A percentile compares a stretch with the other conserved stretches of the same genome.
phyloP scores from a whole-genome alignment of 1,139 yeast genomes.

The Kurtzmaniella quercitrusa region DNA sequence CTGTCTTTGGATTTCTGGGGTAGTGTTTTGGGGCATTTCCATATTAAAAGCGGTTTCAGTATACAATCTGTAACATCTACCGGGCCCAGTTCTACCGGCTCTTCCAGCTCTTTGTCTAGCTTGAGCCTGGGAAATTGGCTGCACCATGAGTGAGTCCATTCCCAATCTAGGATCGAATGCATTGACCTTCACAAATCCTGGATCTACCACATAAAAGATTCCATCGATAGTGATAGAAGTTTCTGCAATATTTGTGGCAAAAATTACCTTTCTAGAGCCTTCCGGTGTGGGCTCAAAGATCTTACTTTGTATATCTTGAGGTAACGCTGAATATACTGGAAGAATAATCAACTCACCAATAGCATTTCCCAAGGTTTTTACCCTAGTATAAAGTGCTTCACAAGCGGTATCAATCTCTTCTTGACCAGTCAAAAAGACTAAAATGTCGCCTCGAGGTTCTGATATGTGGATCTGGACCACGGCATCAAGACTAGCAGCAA shows the following conservation, averaged over 20 bases:
- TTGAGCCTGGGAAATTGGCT: constrained; percentile 79
- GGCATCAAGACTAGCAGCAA: constrained; percentile 76
- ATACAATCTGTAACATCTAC: constrained; percentile 71
- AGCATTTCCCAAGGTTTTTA: constrained; percentile 60
- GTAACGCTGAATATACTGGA: constrained; percentile 84
- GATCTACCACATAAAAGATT: constrained; percentile 70
- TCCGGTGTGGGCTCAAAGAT: constrained; percentile 74
- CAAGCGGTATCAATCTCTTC: constrained; percentile 92
- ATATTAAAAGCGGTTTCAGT: constrained; percentile 62
- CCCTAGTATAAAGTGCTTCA: constrained; percentile 64
- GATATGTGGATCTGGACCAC: constrained; percentile 78
- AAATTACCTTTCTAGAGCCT: constrained; percentile 66
- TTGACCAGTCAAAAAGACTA: constrained; percentile 85
- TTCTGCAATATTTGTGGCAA: constrained; percentile 81
- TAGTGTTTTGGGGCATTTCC: constrained; percentile 81
- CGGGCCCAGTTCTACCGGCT: constrained; percentile 87
- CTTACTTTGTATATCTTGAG: constrained; percentile 67
- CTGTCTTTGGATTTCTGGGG: constrained; percentile 92
- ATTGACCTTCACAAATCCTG: constrained; percentile 76
- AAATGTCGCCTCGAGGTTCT: constrained; percentile 75
- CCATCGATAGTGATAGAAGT: constrained; percentile 82
- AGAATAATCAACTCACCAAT: constrained; percentile 66
- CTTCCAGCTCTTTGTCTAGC: constrained; percentile 82
- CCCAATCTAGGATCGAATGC: constrained; percentile 74
- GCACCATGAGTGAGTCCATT: constrained; percentile 69